Conservation (phyloP, 257 asterid genomes). For the Capsicum pubescens region DNA sequence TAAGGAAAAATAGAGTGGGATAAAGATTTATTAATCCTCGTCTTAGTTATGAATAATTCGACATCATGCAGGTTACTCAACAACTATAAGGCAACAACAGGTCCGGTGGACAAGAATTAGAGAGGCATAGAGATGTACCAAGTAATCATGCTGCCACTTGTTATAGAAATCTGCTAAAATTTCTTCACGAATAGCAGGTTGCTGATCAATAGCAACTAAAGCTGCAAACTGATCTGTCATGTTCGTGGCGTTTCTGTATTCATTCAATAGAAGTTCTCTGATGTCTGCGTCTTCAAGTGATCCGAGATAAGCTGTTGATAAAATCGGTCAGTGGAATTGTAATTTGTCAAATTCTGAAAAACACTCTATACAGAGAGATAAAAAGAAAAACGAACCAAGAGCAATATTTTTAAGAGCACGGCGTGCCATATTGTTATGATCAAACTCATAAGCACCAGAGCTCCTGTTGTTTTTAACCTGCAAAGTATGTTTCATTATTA, state of each 20-base stretch:
- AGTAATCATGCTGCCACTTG: constrained; percentile 87
- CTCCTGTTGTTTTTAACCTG: constrained; percentile 65
- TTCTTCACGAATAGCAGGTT: constrained; percentile 72
- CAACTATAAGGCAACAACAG: neutral
- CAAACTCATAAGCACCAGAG: constrained; percentile 63
- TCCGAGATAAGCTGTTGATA: constrained; percentile 73
- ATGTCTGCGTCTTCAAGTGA: constrained; percentile 61
- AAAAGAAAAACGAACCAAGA: constrained; percentile 53
- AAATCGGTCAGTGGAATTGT: neutral
- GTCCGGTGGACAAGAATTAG: neutral
- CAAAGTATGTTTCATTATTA: constrained; percentile 11
- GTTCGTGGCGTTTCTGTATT: constrained; percentile 78
- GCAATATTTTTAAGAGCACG: constrained; percentile 78
- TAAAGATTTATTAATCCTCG: neutral
- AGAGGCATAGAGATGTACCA: constrained; percentile 55
- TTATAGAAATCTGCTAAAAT: constrained; percentile 80
- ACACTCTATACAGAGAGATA: neutral
- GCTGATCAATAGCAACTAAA: constrained; percentile 80
- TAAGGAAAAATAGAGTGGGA: constrained; percentile 28
- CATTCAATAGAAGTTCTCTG: constrained; percentile 72
- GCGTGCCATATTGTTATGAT: constrained; percentile 73
- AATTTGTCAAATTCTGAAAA: constrained; percentile 21
- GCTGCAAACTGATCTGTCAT: constrained; percentile 94
- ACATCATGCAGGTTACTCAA: neutral
- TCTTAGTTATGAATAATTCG: neutral